Percentiles rank a stretch among this genome's conserved stretches.
Evolutionary conservation across 345 rosid genomes (phyloP).

Genomic region (Ailanthus altissimus): DNA sequence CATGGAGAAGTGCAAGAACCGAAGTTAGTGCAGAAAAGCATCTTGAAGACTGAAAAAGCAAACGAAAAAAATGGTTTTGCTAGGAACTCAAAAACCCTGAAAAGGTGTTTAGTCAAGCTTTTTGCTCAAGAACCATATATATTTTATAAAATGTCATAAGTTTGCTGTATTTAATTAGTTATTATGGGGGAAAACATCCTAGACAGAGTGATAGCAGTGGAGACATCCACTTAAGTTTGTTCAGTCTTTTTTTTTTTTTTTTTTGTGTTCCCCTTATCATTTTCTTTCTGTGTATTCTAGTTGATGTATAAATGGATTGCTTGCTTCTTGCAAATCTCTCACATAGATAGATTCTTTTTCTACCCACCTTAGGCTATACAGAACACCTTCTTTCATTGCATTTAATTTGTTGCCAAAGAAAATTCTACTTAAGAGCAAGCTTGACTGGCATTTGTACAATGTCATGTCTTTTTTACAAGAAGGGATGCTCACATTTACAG

Average conservation of each 20-base stretch:
- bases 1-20: slow-evolving; percentile 51
- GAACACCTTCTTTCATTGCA: neutral
- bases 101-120: slow-evolving; percentile 25
- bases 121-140: slow-evolving; percentile 24
- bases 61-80: slow-evolving; percentile 2
- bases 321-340: slow-evolving; percentile 24
- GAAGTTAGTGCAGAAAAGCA: slow-evolving; percentile 15
- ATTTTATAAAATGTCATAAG: slow-evolving; percentile 25
- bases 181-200: neutral
- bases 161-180: slow-evolving; percentile 33
- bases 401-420: neutral
- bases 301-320: slow-evolving; percentile 43
- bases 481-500: neutral
- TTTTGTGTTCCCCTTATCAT: slow-evolving; percentile 8
- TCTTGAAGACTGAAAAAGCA: slow-evolving; percentile 12
- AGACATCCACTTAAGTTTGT: slow-evolving; percentile 29
- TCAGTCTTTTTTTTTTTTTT: slow-evolving; percentile 19
- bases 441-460: too few species aligned
- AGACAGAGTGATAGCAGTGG: slow-evolving; percentile 20
- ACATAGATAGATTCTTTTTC: neutral
- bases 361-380: neutral
- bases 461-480: too few species aligned
- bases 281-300: slow-evolving; percentile 14
- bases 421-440: too few species aligned
- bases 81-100: neutral